These are phyloP conservation scores for Benincasa hispida DNA, from an alignment of 306 rosid species.

Conservation along the genomic window DNA sequence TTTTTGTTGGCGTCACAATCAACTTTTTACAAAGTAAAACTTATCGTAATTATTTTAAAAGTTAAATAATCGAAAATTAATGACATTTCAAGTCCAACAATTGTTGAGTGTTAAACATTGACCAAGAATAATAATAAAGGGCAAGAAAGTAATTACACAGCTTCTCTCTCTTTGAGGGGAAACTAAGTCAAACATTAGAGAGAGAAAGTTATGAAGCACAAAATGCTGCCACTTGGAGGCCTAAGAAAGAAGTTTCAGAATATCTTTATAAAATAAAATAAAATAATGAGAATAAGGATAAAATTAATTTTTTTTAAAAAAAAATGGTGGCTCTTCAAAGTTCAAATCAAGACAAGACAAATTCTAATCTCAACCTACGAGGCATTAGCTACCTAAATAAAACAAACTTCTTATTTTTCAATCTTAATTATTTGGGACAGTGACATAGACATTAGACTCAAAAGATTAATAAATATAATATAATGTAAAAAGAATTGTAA, in stretches of 20 bases:
- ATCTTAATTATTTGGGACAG: not conserved
- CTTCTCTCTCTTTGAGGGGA: not conserved
- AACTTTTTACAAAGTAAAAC: no score
- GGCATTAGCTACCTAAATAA: not conserved
- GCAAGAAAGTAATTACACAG: not conserved
- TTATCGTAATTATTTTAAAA: no score
- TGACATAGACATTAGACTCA: no score
- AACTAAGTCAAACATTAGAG: slow-evolving; percentile 35
- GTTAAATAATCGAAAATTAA: no score
- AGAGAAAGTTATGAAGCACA: slow-evolving; percentile 15
- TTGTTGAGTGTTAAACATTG: not conserved
- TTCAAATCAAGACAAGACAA: slow-evolving; percentile 2
- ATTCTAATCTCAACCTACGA: not conserved
- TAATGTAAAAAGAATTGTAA: no score
- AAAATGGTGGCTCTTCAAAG: not conserved
- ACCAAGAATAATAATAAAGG: not conserved
- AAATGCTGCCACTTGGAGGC: slow-evolving; percentile 61
- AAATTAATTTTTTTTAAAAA: not conserved
- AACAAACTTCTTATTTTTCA: not conserved
- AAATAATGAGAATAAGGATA: not conserved
- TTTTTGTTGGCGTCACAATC: no score
- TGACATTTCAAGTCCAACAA: not conserved
- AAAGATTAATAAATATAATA: no score
- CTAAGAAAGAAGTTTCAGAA: slow-evolving; percentile 20
- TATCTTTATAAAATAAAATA: slow-evolving; percentile 5